Evolutionary conservation across 2,329 filamentous ascomycete genomes (phyloP), one percentile per base, ranked within the genome.

Genomic region (Trichoderma oligosporum): DNA sequence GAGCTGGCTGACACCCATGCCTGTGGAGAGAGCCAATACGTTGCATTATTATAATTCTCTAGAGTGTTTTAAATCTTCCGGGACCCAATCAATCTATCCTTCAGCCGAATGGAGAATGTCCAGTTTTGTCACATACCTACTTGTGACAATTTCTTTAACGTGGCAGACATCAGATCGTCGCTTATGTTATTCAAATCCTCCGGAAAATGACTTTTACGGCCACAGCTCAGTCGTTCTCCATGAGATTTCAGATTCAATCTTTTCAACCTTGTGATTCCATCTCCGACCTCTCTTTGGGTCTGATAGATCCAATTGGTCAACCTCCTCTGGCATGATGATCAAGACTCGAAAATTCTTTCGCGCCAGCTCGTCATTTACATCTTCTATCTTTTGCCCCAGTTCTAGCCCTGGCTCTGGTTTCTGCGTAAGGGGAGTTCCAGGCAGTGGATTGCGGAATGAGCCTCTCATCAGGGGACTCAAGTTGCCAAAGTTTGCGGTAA

Each of bases 401-500:
- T 71, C 72, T 3, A 76, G 64, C 0, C 74, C 73, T 9, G 71
- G 68, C 59, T 70, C 69, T 62, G 79, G 70, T 64, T 79, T 65
- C 67, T 82, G 62, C 62, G 80, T 72, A 64, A 87, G 68, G 47
- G 84, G 79, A 60, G 78, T 76, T 0, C 89, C 89, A 0, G 88
- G 87, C 5, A 82, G 77, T 68, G 94, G 81, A 68, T 88, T 84
- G 72, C 84, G 86, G 70, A 91, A 92, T 7, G 82, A 81, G 8
- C 87, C 88, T 69, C 92, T 81, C 85, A 96, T 91, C 1, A 78
- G 76, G 6, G 93, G 93, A 63, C 83, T 87, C 64, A 94, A 74
- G 71, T 97, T 97, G 18, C 91, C 93, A 81, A 97, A 97, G 70
- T 94, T 89, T 47, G 83, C 89, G 49, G 89, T 91, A 35, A 97